phyloP scores from a whole-genome alignment of 2,329 filamentous ascomycete species.

The Teratosphaeria viscida region DNA sequence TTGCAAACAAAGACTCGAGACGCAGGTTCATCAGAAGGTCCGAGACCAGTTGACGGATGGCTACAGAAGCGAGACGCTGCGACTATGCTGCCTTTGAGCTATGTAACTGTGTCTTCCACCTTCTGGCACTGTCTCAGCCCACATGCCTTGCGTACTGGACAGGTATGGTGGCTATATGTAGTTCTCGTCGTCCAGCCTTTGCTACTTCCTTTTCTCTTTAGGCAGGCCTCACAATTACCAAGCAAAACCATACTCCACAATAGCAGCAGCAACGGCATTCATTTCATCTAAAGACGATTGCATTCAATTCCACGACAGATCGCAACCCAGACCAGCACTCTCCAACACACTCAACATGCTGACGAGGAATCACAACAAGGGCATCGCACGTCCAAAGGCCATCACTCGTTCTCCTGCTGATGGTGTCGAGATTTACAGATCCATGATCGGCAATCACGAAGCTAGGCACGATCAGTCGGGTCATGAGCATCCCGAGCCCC shows the following conservation, averaged over 20 bases:
- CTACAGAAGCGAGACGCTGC: too few species aligned
- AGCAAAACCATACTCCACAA: background rate
- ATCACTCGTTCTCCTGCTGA: background rate
- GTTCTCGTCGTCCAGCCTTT: background rate
- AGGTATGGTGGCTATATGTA: background rate
- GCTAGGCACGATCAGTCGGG: background rate
- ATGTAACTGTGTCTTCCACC: background rate
- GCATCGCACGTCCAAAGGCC: background rate
- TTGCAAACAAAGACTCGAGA: too few species aligned
- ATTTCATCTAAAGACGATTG: background rate
- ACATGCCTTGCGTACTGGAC: background rate
- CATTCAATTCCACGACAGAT: background rate
- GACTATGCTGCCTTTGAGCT: too few species aligned
- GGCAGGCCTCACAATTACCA: conserved; percentile 3
- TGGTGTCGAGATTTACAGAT: background rate
- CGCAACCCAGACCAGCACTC: background rate
- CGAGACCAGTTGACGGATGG: too few species aligned
- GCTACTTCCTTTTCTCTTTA: background rate
- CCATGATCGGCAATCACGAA: background rate
- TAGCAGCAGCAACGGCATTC: background rate
- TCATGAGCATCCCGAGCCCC: background rate
- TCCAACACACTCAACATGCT: background rate
- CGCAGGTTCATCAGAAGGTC: too few species aligned
- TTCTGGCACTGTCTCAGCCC: background rate
- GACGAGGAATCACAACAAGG: background rate